These are phyloP conservation scores for Gaillardinia entomophila DNA, from an alignment of 805 yeast species.

Conservation along the genomic window DNA sequence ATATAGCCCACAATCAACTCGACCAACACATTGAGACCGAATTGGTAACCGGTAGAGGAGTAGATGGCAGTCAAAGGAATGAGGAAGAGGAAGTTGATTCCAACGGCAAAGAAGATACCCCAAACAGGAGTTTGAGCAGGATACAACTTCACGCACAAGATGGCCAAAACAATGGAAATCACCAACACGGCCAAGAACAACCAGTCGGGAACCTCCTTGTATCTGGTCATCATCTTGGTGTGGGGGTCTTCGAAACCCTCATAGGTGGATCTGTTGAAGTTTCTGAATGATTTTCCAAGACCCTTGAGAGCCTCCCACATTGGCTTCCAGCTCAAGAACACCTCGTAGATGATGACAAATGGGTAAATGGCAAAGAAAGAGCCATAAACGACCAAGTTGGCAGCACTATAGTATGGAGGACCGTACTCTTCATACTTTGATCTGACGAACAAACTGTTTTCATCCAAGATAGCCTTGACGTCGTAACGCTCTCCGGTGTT, in stretches of 20 bases:
- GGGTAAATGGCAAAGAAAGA: conserved; percentile 19
- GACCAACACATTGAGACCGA: conserved; percentile 31
- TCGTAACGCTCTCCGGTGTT: conserved; percentile 18
- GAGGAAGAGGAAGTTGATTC: conserved; percentile 26
- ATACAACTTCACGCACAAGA: conserved; percentile 23
- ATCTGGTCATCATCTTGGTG: conserved; percentile 25
- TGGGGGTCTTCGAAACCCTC: conserved; percentile 30
- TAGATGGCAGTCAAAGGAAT: conserved; percentile 23
- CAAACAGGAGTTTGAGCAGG: conserved; percentile 32
- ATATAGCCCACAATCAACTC: conserved; percentile 34
- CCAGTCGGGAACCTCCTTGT: conserved; percentile 32
- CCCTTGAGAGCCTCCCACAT: conserved; percentile 9
- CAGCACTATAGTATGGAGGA: conserved; percentile 18
- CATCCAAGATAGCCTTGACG: conserved; percentile 7
- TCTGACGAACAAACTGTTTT: conserved; percentile 6
- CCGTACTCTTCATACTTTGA: conserved; percentile 12
- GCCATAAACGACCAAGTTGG: conserved; percentile 16
- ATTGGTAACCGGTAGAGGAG: conserved; percentile 25
- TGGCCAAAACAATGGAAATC: conserved; percentile 24
- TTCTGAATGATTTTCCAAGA: conserved; percentile 7
- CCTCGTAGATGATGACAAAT: conserved; percentile 16
- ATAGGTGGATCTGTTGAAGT: conserved; percentile 17
- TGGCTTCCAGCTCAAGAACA: conserved; percentile 7
- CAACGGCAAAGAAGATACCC: conserved; percentile 30
- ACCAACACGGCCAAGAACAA: conserved; percentile 18